Evolutionary conservation across 768 basidiomycete species (phyloP).

Genomic region (Amanita jacksonii): DNA sequence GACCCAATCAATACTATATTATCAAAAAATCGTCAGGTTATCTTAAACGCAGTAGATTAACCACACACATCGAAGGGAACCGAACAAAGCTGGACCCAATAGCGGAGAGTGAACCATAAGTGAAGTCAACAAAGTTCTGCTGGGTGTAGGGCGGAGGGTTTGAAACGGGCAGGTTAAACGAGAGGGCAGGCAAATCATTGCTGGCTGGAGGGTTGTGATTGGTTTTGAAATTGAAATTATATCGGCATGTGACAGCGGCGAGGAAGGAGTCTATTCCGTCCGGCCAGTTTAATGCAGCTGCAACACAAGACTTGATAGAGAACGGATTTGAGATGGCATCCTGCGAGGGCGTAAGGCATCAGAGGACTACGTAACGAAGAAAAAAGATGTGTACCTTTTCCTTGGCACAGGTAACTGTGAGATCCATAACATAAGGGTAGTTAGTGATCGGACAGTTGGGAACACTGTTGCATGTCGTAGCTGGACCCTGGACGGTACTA

Average conservation of each 20-base stretch:
- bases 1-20: neutral
- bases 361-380: neutral
- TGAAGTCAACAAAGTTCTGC: constrained; percentile 10
- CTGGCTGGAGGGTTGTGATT: constrained; percentile 4
- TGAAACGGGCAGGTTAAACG: constrained; percentile 4
- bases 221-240: constrained; percentile 8
- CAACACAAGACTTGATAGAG: constrained; percentile 8
- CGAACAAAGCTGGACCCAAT: constrained; percentile 6
- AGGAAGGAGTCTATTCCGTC: constrained; percentile 11
- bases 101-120: neutral
- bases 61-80: constrained; percentile 4
- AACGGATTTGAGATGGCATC: constrained; percentile 10
- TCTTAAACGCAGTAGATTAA: neutral
- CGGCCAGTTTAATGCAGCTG: constrained; percentile 10
- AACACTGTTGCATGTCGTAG: constrained; percentile 6
- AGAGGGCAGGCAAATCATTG: constrained; percentile 7
- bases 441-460: constrained; percentile 7
- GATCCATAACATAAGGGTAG: constrained; percentile 9
- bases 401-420: constrained; percentile 8
- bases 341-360: neutral
- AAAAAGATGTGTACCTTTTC: constrained; percentile 1
- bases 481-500: constrained; percentile 9
- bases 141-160: constrained; percentile 9
- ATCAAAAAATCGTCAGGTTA: neutral
- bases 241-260: constrained; percentile 9